phyloP scores from a whole-genome alignment of 768 basidiomycete species.

The Rossbeevera mucosa region DNA sequence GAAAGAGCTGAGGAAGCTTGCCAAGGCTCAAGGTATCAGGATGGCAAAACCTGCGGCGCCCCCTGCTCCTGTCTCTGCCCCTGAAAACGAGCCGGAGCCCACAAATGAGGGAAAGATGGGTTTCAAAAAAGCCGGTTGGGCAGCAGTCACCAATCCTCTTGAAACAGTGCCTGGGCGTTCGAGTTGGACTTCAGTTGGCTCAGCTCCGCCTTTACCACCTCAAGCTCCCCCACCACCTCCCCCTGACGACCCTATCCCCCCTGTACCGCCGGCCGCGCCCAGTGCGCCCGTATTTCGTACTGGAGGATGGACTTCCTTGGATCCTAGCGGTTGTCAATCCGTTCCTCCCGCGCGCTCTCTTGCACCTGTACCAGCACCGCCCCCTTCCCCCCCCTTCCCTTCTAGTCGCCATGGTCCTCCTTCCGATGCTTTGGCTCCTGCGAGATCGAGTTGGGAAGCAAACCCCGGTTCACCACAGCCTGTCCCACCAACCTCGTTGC shows the following conservation, averaged over 20 bases:
- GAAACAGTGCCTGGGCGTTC: conserved; percentile 12
- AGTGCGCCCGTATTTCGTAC: conserved; percentile 49
- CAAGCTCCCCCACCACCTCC: conserved; percentile 10
- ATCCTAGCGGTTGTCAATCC: conserved; percentile 39
- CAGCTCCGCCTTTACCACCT: conserved; percentile 21
- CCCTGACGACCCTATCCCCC: conserved; percentile 5
- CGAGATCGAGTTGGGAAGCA: neutral
- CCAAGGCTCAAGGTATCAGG: conserved; percentile 75
- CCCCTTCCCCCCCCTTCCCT: conserved; percentile 9
- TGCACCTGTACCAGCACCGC: conserved; percentile 10
- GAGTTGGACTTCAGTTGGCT: conserved; percentile 15
- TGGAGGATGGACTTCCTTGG: conserved; percentile 66
- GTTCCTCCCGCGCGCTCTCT: conserved; percentile 21
- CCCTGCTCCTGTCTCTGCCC: conserved; percentile 10
- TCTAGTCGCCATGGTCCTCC: conserved; percentile 6
- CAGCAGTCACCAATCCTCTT: conserved; percentile 28
- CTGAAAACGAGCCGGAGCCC: conserved; percentile 17
- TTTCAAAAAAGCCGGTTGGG: conserved; percentile 50
- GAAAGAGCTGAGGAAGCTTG: conserved; percentile 79
- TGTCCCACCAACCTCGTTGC: conserved; percentile 8
- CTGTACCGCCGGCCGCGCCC: conserved; percentile 15
- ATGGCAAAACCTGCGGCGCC: conserved; percentile 37
- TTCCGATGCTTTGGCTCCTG: conserved; percentile 3
- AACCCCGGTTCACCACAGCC: conserved; percentile 7
- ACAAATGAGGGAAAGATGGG: conserved; percentile 17